phyloP scores from a whole-genome alignment of 257 asterid species.

The Galeopsis tetrahit region DNA sequence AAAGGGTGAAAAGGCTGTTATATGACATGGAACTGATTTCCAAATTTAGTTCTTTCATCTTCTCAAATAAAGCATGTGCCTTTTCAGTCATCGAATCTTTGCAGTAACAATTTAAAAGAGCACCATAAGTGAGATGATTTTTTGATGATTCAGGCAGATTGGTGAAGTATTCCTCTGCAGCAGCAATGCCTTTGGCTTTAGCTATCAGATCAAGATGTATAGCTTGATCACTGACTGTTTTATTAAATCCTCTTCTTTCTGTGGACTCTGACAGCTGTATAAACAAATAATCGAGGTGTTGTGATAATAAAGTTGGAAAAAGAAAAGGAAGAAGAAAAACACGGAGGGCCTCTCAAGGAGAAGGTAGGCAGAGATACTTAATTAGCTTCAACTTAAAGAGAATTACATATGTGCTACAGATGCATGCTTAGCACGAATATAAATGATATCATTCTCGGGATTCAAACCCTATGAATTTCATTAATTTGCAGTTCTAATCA shows the following conservation, averaged over 20 bases:
- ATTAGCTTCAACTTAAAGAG: neutral
- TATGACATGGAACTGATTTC: conserved; percentile 78
- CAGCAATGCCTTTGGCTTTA: conserved; percentile 63
- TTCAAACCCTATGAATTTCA: conserved; percentile 6
- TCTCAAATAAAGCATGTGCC: conserved; percentile 70
- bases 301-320: neutral
- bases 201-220: conserved; percentile 88
- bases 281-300: conserved; percentile 23
- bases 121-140: conserved; percentile 74
- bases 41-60: conserved; percentile 87
- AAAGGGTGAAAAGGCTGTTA: conserved; percentile 87
- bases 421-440: neutral
- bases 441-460: neutral
- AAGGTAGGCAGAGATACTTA: neutral
- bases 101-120: conserved; percentile 94
- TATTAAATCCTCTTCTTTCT: conserved; percentile 89
- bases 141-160: conserved; percentile 77
- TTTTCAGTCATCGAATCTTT: conserved; percentile 68
- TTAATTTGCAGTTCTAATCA: conserved; percentile 12
- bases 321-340: neutral
- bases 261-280: conserved; percentile 78
- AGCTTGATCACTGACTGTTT: conserved; percentile 85
- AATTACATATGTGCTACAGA: neutral
- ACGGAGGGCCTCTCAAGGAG: neutral
- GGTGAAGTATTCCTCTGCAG: conserved; percentile 79